Evolutionary conservation across 1,284 basidiomycete species (phyloP).

Genomic region (Meripilus lineatus): DNA sequence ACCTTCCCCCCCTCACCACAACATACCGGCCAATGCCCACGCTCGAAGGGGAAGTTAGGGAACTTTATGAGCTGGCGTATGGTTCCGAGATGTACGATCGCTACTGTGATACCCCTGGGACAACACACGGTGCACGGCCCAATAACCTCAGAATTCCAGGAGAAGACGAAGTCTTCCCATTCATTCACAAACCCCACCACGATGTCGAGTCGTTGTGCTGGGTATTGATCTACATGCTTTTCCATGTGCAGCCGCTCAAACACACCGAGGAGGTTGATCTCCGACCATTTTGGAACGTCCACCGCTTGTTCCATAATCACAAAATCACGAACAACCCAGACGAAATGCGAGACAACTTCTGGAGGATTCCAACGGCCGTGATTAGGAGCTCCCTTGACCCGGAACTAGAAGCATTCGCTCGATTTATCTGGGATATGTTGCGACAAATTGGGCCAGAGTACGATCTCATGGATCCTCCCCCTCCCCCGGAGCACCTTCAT

Average conservation of each 20-base stretch:
- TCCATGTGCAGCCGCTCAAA: too few species aligned
- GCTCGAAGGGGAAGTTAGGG: not conserved
- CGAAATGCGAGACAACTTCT: too few species aligned
- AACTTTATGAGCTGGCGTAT: not conserved
- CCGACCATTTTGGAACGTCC: too few species aligned
- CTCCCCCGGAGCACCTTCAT: constrained; percentile 6
- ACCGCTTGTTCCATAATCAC: too few species aligned
- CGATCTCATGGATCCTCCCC: not conserved
- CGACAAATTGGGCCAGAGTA: constrained; percentile 5
- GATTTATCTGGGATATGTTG: not conserved
- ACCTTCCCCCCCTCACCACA: too few species aligned
- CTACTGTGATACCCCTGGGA: not conserved
- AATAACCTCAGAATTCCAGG: too few species aligned
- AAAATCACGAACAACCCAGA: too few species aligned
- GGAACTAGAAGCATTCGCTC: constrained; percentile 1
- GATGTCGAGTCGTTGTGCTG: not conserved
- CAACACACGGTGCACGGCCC: not conserved
- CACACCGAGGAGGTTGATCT: too few species aligned
- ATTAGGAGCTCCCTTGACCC: too few species aligned
- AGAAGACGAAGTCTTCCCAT: not conserved
- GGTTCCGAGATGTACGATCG: not conserved
- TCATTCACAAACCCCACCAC: not conserved
- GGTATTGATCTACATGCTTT: too few species aligned
- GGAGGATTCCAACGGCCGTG: too few species aligned
- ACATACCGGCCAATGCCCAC: too few species aligned